Conservation (phyloP, 306 rosid species). For the Crataegus laevigata region DNA sequence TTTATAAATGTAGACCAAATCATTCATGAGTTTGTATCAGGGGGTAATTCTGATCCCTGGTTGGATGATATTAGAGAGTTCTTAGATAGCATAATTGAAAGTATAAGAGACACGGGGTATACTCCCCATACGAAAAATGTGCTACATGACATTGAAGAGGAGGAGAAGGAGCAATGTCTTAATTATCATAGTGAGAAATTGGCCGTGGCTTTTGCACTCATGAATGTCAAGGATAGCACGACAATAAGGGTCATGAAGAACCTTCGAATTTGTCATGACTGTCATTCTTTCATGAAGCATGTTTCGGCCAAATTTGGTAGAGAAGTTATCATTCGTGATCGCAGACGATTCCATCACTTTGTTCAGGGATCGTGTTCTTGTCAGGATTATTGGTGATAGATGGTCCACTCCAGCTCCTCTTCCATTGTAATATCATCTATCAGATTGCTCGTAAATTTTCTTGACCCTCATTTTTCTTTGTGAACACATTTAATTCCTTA, state of each 20-base stretch:
- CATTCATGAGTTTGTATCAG: constrained; percentile 3
- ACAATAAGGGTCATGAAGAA: constrained; percentile 9
- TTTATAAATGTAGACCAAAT: not conserved
- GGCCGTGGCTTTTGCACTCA: constrained; percentile 12
- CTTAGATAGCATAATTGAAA: not conserved
- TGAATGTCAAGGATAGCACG: not conserved
- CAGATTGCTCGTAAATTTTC: too few species aligned
- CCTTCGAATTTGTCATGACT: constrained; percentile 3
- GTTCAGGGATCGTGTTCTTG: constrained; percentile 1
- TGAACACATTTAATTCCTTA: too few species aligned
- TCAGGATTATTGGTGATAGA: constrained; percentile 10
- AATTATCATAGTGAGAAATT: constrained; percentile 12
- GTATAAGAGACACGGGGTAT: not conserved
- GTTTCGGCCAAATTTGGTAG: constrained; percentile 1
- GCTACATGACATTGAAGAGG: constrained; percentile 12
- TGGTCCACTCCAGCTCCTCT: too few species aligned
- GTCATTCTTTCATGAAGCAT: constrained; percentile 16
- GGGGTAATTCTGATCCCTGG: not conserved
- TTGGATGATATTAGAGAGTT: not conserved
- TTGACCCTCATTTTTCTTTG: too few species aligned
- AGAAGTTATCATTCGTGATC: constrained; percentile 4
- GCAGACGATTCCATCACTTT: constrained; percentile 3
- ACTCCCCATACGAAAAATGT: not conserved
- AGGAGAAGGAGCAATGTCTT: constrained; percentile 8
- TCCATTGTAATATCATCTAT: not conserved